Evolutionary conservation across 1,284 basidiomycete genomes (phyloP), one percentile per base, ranked within the genome.

Genomic region (Thelephora terrestris): DNA sequence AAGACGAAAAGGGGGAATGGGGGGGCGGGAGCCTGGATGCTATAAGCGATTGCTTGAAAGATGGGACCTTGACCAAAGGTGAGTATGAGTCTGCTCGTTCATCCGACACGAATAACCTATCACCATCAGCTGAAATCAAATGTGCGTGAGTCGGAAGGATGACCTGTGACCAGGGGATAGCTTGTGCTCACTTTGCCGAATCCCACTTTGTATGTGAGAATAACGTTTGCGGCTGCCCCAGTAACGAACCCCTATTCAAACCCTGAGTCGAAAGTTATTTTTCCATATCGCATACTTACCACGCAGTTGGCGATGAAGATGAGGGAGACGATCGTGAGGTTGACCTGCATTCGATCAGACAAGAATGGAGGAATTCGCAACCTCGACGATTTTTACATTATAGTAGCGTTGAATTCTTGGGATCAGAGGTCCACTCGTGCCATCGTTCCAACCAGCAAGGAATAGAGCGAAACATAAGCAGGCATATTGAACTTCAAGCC

Each of bases 1-100:
- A 82, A 59, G 9, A 75, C 72, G 53, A 82, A 81, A 1, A 72
- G 68, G 1, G 81, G 80, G 57, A 81, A 87, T 2, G 83, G 82
- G 0, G 75, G 69, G 2, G 74, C 75, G 16, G 79, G 66, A n/a
- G 74, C 68, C 54, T 79, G 71, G 32, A 85, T 63, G 4, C 63
- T 52, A 57, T 81, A 84, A 1, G 69, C 78, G 9, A 76, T 51
- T 1, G 64, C 52, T 44, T 71, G 63, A 10, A 59, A 47, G 1
- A 56, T 39, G 4, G 71, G 63, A 21, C 71, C 70, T 61, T 52
- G 34, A 43, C 37, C 47, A 24, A 53, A 34, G 7, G 5, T 20
- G 16, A 37, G 27, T 23, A 29, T 2, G n/a, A 29, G 39, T 32
- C 29, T 14, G 14, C 29, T 32, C 29, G 12, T 6, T 32, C 29